Conservation (phyloP, 257 asterid species). For the Pogostemon cablin region DNA sequence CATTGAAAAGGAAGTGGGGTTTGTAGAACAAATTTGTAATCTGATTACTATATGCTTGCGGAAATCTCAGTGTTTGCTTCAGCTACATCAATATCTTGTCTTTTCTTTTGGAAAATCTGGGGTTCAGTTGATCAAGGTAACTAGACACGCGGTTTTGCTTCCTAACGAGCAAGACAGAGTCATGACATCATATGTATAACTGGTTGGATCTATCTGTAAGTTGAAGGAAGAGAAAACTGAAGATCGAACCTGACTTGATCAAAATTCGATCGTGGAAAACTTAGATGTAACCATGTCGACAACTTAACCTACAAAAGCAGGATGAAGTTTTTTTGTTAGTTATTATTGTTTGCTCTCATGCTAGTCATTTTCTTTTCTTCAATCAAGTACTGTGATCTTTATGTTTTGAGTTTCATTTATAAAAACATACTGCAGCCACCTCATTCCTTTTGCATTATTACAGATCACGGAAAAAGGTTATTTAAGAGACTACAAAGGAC, state of each 20-base stretch:
- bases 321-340: constrained; percentile 6
- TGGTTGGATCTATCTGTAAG: not conserved
- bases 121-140: not conserved
- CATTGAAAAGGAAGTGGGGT: not conserved
- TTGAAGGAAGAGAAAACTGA: constrained; percentile 4
- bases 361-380: not conserved
- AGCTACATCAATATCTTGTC: not conserved
- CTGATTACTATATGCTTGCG: not conserved
- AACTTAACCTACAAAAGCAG: not conserved
- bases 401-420: not conserved
- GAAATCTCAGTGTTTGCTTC: not conserved
- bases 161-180: not conserved
- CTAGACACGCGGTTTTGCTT: not conserved
- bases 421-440: not conserved
- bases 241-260: not conserved
- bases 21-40: not conserved
- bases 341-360: not conserved
- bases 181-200: not conserved
- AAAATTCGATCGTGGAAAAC: not conserved
- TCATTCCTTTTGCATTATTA: constrained; percentile 25
- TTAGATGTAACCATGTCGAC: not conserved
- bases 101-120: not conserved
- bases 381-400: not conserved
- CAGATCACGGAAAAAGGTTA: constrained; percentile 77
- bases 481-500: constrained; percentile 64